Conservation (phyloP, 495 filamentous ascomycete genomes). For the Penicillium argentinense region DNA sequence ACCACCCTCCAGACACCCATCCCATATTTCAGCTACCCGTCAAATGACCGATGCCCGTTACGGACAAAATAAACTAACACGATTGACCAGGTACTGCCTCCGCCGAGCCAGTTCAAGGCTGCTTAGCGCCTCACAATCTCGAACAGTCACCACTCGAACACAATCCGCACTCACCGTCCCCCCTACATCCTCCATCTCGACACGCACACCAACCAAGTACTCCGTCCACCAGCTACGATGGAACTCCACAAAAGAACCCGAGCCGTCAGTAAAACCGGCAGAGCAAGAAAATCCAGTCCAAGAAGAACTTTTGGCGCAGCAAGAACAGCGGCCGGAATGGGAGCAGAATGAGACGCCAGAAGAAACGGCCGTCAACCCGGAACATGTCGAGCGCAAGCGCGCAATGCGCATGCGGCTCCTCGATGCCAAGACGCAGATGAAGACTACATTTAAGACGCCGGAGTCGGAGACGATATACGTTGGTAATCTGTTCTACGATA, state of each 20-base stretch:
- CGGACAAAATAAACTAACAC: conserved; percentile 9
- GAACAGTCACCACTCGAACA: conserved; percentile 1
- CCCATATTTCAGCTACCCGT: no score
- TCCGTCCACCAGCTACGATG: conserved; percentile 16
- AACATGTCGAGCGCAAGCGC: neutral
- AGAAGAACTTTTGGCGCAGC: neutral
- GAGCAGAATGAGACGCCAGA: neutral
- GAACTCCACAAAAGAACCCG: conserved; percentile 19
- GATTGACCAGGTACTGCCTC: conserved; percentile 37
- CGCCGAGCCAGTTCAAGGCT: conserved; percentile 59
- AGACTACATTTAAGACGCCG: neutral
- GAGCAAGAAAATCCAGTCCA: neutral
- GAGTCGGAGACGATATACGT: conserved; percentile 61
- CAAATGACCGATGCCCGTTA: neutral
- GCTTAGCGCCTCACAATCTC: conserved; percentile 17
- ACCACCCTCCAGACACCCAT: neutral
- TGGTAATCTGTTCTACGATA: conserved; percentile 85
- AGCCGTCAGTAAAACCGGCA: neutral
- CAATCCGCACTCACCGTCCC: conserved; percentile 1
- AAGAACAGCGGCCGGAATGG: neutral
- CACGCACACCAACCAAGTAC: conserved; percentile 1
- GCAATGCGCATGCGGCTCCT: neutral
- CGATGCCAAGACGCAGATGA: conserved; percentile 1
- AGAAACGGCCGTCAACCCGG: neutral
- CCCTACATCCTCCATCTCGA: neutral